A percentile compares a stretch with the other conserved stretches of the same genome.
These are phyloP conservation scores for Ascobolus immersus DNA, from an alignment of 495 filamentous ascomycete species.

Conservation along the genomic window DNA sequence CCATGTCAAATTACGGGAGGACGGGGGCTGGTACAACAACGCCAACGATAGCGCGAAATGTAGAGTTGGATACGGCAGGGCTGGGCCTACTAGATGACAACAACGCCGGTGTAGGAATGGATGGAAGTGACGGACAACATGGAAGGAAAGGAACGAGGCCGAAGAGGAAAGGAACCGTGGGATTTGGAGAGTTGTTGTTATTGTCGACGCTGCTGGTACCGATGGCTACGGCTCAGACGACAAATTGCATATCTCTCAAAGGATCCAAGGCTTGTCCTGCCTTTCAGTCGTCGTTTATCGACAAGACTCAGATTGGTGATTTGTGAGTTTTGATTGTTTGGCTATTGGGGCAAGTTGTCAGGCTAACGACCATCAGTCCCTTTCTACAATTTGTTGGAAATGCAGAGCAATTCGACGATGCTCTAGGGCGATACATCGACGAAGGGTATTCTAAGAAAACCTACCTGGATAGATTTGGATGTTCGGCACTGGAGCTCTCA, in stretches of 20 bases:
- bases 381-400: conserved; percentile 65
- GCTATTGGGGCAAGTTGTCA: not conserved
- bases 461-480: not conserved
- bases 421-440: conserved; percentile 44
- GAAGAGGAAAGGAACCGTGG: conserved; percentile 1
- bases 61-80: too few species aligned
- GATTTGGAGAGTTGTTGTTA: not conserved
- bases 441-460: conserved; percentile 61
- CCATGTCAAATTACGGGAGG: too few species aligned
- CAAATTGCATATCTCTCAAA: conserved; percentile 47
- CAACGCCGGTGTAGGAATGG: too few species aligned
- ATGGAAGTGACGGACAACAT: too few species aligned
- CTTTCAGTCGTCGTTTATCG: conserved; percentile 59
- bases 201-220: conserved; percentile 1
- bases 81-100: too few species aligned
- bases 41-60: too few species aligned
- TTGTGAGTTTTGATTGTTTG: conserved; percentile 40
- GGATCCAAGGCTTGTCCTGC: conserved; percentile 61
- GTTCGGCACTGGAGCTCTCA: conserved; percentile 20
- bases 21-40: too few species aligned
- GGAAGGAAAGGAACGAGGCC: too few species aligned
- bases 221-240: conserved; percentile 2
- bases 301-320: conserved; percentile 36
- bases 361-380: conserved; percentile 29
- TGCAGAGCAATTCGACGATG: conserved; percentile 49